phyloP scores from a whole-genome alignment of 78 protist species.

The Blattamonas nauphoetae region DNA sequence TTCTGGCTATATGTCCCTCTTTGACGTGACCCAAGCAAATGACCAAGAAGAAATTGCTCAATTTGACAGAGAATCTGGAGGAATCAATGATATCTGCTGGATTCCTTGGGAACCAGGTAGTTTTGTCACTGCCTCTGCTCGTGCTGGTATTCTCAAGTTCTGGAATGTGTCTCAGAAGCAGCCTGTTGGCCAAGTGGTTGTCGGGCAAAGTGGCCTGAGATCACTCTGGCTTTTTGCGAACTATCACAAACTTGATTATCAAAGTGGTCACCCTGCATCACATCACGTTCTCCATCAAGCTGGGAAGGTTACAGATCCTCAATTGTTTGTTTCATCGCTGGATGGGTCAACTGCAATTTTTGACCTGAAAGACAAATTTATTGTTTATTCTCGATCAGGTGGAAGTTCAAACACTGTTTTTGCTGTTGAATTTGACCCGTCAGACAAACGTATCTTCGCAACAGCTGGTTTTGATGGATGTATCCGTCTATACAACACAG shows the following conservation, averaged over 20 bases:
- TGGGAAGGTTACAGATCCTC: not conserved
- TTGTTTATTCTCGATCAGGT: not conserved
- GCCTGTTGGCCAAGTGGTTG: not conserved
- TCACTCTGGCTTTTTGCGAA: not conserved
- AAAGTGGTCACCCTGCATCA: not conserved
- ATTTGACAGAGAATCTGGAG: not conserved
- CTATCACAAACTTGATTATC: not conserved
- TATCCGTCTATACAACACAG: not conserved
- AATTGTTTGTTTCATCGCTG: not conserved
- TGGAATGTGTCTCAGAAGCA: constrained; percentile 18
- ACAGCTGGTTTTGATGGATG: not conserved
- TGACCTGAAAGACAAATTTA: not conserved
- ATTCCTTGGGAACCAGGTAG: constrained; percentile 11
- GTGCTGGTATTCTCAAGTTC: not conserved
- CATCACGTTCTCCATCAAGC: not conserved
- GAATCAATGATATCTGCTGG: constrained; percentile 8
- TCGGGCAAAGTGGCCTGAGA: not conserved
- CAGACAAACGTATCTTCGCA: not conserved
- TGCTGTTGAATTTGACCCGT: not conserved
- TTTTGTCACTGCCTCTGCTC: constrained; percentile 3
- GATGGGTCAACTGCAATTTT: not conserved
- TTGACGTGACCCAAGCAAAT: not conserved
- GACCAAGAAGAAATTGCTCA: not conserved
- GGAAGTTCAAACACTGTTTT: not conserved
- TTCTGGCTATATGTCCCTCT: not conserved